phyloP scores from a whole-genome alignment of 2,329 filamentous ascomycete species.

The Davidsoniella virescens region DNA sequence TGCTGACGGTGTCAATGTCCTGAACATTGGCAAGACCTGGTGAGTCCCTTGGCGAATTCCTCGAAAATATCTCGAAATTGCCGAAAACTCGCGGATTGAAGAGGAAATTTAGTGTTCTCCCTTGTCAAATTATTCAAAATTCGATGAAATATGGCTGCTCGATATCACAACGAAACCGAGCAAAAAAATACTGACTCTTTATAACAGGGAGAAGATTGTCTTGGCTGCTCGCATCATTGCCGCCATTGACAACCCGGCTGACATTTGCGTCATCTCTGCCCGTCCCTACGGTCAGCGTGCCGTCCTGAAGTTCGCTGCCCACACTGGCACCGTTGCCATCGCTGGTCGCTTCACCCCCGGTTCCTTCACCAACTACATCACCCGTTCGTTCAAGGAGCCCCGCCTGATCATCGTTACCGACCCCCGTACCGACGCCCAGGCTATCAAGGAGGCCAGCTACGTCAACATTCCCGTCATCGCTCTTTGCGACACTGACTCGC shows the following conservation, averaged over 20 bases:
- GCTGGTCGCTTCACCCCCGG: constrained; percentile 99
- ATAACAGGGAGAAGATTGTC: constrained; percentile 91
- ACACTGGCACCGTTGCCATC: constrained; percentile 96
- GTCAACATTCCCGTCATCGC: constrained; percentile 99
- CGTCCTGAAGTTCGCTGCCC: constrained; percentile 97
- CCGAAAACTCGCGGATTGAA: not conserved
- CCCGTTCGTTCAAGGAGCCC: constrained; percentile 99
- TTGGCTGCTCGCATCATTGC: constrained; percentile 97
- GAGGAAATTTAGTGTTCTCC: no score
- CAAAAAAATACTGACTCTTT: not conserved
- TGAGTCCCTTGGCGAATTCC: constrained; percentile 30
- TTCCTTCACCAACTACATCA: constrained; percentile 99
- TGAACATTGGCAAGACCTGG: constrained; percentile 99
- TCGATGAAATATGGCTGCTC: not conserved
- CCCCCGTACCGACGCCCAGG: constrained; percentile 97
- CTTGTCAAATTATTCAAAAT: not conserved
- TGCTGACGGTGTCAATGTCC: constrained; percentile 92
- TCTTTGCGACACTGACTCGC: constrained; percentile 97
- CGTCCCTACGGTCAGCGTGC: constrained; percentile 99
- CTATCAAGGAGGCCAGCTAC: constrained; percentile 99
- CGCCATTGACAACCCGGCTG: constrained; percentile 97
- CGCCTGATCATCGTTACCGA: constrained; percentile 99
- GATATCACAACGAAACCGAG: not conserved
- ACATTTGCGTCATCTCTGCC: constrained; percentile 98
- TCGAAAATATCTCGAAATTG: not conserved